Percentiles rank a stretch among this genome's conserved stretches.
Conservation (phyloP, 2,329 filamentous ascomycete genomes). For the Trichoderma atroviride region DNA sequence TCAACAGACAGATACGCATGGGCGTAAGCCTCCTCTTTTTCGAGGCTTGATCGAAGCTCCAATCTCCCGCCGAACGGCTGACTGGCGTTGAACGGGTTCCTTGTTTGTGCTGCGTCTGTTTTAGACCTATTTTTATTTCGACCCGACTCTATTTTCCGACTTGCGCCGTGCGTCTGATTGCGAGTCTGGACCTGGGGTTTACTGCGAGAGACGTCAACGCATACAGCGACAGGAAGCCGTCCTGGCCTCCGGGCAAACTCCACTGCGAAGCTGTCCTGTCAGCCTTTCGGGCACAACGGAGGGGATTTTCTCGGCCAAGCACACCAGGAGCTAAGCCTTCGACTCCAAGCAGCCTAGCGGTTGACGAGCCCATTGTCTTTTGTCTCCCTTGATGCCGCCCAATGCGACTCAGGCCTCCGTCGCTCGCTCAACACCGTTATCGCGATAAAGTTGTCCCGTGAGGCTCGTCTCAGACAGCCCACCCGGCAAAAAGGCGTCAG, state of each 20-base stretch:
- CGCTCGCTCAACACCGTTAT: conserved; percentile 7
- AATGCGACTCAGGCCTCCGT: conserved; percentile 7
- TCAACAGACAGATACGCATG: background rate
- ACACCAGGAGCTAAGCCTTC: background rate
- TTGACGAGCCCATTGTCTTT: background rate
- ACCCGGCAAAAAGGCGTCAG: conserved; percentile 6
- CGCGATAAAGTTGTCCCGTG: conserved; percentile 31
- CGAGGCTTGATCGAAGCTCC: conserved; percentile 19
- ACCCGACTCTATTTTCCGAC: background rate
- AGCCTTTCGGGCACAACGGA: conserved; percentile 22
- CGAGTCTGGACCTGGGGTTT: background rate
- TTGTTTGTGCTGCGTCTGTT: background rate
- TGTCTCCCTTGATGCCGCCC: conserved; percentile 3
- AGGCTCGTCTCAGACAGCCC: conserved; percentile 27
- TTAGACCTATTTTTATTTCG: conserved; percentile 6
- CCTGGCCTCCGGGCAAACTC: conserved; percentile 3
- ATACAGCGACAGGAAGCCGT: background rate
- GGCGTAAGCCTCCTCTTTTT: conserved; percentile 23
- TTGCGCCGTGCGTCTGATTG: background rate
- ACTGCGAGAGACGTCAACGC: background rate
- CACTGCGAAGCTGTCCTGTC: conserved; percentile 17
- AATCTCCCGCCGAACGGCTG: conserved; percentile 17
- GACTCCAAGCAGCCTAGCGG: background rate
- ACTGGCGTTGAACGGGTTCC: conserved; percentile 20
- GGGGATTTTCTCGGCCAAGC: background rate